These are phyloP conservation scores for Didymella sp. DNA, from an alignment of 2,329 filamentous ascomycete genomes.

Conservation along the genomic window DNA sequence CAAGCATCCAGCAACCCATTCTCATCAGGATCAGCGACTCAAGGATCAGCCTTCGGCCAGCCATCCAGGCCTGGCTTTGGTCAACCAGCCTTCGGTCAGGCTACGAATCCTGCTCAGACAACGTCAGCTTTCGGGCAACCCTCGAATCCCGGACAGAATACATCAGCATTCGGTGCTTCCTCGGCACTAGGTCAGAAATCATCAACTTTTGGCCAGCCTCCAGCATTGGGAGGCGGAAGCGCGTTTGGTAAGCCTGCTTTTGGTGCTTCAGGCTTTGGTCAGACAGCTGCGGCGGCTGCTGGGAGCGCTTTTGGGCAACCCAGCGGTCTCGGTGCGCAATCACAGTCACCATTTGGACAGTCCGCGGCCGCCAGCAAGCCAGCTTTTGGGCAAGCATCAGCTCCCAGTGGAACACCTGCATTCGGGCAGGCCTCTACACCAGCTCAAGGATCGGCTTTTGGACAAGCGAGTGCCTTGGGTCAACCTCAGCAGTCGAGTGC, in stretches of 20 bases:
- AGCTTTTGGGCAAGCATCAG: slow-evolving; percentile 52
- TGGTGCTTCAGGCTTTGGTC: slow-evolving; percentile 47
- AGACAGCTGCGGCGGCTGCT: slow-evolving; percentile 43
- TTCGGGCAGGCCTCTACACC: slow-evolving; percentile 47
- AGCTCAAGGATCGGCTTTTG: slow-evolving; percentile 41
- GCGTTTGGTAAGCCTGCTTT: slow-evolving; percentile 50
- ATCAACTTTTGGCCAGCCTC: slow-evolving; percentile 52
- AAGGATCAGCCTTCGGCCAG: slow-evolving; percentile 50
- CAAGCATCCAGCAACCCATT: slow-evolving; percentile 38
- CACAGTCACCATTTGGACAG: slow-evolving; percentile 49
- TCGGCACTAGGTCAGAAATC: slow-evolving; percentile 37
- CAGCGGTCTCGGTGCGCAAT: slow-evolving; percentile 9
- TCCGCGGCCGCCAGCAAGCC: slow-evolving; percentile 32
- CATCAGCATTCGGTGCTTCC: slow-evolving; percentile 51
- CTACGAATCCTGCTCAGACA: slow-evolving; percentile 46
- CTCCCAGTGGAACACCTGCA: slow-evolving; percentile 29
- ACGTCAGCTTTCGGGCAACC: slow-evolving; percentile 52
- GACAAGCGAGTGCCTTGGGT: slow-evolving; percentile 38
- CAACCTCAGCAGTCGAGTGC: slow-evolving; percentile 35
- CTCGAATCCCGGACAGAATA: slow-evolving; percentile 38
- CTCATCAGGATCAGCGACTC: slow-evolving; percentile 31
- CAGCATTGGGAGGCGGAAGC: slow-evolving; percentile 33
- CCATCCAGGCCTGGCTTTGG: slow-evolving; percentile 45
- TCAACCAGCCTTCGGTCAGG: slow-evolving; percentile 48
- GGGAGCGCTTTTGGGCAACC: slow-evolving; percentile 34